Percentiles rank a stretch among this genome's conserved stretches.
phyloP scores from a whole-genome alignment of 345 rosid genomes.

The Corymbia maculata region DNA sequence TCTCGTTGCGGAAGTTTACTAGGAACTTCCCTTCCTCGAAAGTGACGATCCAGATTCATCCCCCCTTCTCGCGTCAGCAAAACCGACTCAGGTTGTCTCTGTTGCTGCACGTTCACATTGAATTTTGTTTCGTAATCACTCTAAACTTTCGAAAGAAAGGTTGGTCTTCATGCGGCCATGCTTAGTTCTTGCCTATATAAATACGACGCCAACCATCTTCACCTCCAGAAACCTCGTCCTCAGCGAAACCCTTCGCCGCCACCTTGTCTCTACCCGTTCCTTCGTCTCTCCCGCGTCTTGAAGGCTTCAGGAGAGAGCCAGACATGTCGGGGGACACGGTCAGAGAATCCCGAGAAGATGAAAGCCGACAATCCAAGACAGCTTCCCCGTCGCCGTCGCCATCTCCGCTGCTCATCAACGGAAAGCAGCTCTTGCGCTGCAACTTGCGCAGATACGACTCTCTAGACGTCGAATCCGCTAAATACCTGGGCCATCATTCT shows the following conservation, averaged over 20 bases:
- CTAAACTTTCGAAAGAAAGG: neutral
- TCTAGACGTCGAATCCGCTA: conserved; percentile 32
- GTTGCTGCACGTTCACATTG: neutral
- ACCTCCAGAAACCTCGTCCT: neutral
- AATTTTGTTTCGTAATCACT: neutral
- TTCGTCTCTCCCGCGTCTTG: neutral
- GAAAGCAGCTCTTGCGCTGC: conserved; percentile 1
- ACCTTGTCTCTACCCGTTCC: neutral
- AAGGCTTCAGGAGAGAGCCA: neutral
- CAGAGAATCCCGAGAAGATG: neutral
- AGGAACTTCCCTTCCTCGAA: neutral
- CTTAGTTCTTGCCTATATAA: neutral
- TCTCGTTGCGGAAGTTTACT: neutral
- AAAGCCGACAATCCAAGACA: neutral
- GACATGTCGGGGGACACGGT: neutral
- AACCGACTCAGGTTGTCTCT: neutral
- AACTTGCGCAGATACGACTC: conserved; percentile 28
- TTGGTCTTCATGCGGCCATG: neutral
- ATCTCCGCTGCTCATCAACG: neutral
- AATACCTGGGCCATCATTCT: neutral
- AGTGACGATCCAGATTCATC: neutral
- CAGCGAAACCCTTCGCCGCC: neutral
- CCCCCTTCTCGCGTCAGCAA: neutral
- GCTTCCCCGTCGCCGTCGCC: neutral
- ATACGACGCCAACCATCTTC: neutral